phyloP scores from a whole-genome alignment of 2,329 filamentous ascomycete genomes.

The Microcera coccophila region DNA sequence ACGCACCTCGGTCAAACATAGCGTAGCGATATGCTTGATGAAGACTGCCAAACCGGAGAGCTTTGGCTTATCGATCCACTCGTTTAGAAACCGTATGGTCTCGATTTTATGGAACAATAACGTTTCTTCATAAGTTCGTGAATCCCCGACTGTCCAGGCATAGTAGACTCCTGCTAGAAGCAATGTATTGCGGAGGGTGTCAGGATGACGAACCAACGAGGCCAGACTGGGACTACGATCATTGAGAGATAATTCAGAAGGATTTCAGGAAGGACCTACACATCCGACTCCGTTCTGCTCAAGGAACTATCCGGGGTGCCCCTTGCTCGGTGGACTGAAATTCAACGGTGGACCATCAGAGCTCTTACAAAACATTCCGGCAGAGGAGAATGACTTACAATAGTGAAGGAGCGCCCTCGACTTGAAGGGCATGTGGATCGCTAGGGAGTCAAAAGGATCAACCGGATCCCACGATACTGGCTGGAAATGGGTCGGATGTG shows the following conservation, averaged over 20 bases:
- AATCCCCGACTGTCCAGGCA: constrained; percentile 14
- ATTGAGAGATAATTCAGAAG: too few relatives aligned
- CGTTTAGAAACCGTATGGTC: constrained; percentile 15
- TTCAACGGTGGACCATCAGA: too few relatives aligned
- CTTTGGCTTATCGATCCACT: background rate
- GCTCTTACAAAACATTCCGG: too few relatives aligned
- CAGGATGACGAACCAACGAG: constrained; percentile 10
- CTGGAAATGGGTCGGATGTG: too few relatives aligned
- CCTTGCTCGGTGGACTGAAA: too few relatives aligned
- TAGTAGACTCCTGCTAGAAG: constrained; percentile 20
- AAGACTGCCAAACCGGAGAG: constrained; percentile 2
- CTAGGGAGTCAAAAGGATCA: constrained; percentile 9
- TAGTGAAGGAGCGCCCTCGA: constrained; percentile 21
- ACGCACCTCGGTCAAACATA: constrained; percentile 18
- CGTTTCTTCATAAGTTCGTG: constrained; percentile 14
- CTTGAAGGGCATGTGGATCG: constrained; percentile 17
- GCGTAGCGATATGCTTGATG: constrained; percentile 15
- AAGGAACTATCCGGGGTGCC: too few relatives aligned
- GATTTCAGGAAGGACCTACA: too few relatives aligned
- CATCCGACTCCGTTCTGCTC: too few relatives aligned
- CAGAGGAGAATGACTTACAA: constrained; percentile 16
- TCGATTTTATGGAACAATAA: constrained; percentile 21
- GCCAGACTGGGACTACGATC: too few relatives aligned
- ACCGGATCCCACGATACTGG: too few relatives aligned
- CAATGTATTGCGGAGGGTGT: constrained; percentile 16